Percentiles rank a stretch among this genome's conserved stretches.
Evolutionary conservation across 164 flowering plant genomes (phyloP).

Genomic region (Taxillus chinensis): DNA sequence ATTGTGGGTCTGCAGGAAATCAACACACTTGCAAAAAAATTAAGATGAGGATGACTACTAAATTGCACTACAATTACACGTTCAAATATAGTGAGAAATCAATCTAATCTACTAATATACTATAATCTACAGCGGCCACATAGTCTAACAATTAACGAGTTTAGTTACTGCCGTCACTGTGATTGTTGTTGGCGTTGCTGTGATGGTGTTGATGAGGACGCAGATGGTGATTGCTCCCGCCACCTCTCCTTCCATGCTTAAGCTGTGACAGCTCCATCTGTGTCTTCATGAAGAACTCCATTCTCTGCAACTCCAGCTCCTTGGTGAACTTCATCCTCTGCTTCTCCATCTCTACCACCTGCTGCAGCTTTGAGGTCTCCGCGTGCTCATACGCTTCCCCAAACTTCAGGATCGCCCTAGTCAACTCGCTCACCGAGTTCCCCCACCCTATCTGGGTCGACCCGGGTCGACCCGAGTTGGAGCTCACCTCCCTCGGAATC

Average conservation of each 20-base stretch:
- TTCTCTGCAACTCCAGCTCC: conserved; percentile 83
- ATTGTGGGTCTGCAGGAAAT: no score
- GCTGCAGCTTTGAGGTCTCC: conserved; percentile 65
- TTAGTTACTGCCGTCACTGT: conserved; percentile 30
- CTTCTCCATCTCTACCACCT: conserved; percentile 84
- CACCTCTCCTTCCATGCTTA: conserved; percentile 23
- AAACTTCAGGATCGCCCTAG: conserved; percentile 55
- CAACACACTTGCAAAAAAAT: no score
- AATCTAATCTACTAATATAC: no score
- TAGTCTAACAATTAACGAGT: no score
- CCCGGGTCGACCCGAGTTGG: not conserved
- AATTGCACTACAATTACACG: no score
- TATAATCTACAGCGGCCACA: no score
- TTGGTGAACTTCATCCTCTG: conserved; percentile 77
- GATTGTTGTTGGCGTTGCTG: conserved; percentile 13
- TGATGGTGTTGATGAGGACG: conserved; percentile 2
- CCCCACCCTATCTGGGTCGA: conserved; percentile 18
- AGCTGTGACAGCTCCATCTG: conserved; percentile 76
- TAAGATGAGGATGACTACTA: no score
- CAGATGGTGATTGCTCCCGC: not conserved
- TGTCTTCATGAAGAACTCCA: conserved; percentile 80
- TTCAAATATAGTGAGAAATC: no score
- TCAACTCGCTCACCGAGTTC: conserved; percentile 47
- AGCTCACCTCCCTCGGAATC: conserved; percentile 13
- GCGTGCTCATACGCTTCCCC: conserved; percentile 80